Evolutionary conservation across 257 asterid species (phyloP).

Genomic region (Solanum clarkiae): DNA sequence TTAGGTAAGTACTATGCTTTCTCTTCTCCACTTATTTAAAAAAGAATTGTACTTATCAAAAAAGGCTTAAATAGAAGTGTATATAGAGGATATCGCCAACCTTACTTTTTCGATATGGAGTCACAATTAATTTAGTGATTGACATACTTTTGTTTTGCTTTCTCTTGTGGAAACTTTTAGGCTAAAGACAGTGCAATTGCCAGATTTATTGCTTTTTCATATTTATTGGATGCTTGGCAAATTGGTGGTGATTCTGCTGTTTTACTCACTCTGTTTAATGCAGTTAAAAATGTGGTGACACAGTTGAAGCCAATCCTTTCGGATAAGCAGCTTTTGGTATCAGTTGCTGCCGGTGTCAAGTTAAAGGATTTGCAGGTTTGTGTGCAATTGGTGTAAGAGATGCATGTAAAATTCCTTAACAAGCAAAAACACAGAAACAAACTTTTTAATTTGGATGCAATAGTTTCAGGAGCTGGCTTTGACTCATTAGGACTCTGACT

Average conservation of each 20-base stretch:
- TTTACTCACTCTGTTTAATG: not conserved
- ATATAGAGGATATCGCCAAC: not conserved
- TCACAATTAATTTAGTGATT: not conserved
- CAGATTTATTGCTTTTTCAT: not conserved
- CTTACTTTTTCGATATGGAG: not conserved
- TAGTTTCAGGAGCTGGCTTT: not conserved
- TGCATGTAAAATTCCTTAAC: not conserved
- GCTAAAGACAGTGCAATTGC: not conserved
- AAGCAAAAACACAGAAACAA: not conserved
- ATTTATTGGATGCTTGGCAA: not conserved
- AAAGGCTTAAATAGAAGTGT: not conserved
- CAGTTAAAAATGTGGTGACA: constrained; percentile 61
- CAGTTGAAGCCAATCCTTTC: constrained; percentile 57
- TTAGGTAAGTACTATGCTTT: not conserved
- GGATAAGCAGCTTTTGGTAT: constrained; percentile 70
- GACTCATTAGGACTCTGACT: not conserved
- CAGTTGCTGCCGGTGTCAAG: constrained; percentile 92
- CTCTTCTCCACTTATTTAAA: not conserved
- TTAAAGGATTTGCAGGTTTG: constrained; percentile 82
- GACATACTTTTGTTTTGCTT: not conserved
- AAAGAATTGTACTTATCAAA: not conserved
- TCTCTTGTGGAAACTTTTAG: not conserved
- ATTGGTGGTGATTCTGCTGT: not conserved
- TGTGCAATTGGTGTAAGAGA: not conserved
- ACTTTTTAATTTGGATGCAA: not conserved